Base-by-base conservation (phyloP, 495 filamentous ascomycete species). In the Podospora comata region DNA sequence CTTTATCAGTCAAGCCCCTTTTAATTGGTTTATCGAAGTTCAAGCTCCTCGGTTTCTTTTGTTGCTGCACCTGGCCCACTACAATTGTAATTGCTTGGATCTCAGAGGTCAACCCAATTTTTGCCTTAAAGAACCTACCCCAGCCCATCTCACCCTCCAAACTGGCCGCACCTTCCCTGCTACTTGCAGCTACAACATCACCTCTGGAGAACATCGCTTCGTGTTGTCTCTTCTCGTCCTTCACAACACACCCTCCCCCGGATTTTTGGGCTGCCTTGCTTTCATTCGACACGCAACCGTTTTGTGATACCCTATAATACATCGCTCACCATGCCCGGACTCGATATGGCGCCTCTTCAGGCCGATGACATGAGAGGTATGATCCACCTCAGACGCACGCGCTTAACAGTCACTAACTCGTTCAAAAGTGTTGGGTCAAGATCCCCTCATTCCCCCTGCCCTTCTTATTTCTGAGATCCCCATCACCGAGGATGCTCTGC, bases 401-500 rank as follows among this genome's bases (percentile, higher is more conserved):
- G 18, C n/a, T 15, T 19, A 20, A 18, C 55, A 58, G 55, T 58
- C n/a, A 58, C 55, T 58, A 11, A 58, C 18, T 65, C 66, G 70
- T 71, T 28, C 53, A 4, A 32, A 67, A 99, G 96, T 99, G 79
- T 79, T 95, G 73, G 94, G 95, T 69, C 94, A 99, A 82, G 93
- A 98, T 77, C 92, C 95, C 74, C 85, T 99, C 69, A 94, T 97
- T 73, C 89, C 93, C 34, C 95, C 95, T 19, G 87, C 91, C 68
- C 87, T 96, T 72, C 89, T 99, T 72, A 89, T 93, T 76, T 86
- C 89, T 56, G 95, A 99, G 79, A 87, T 98, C 75, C 93, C 95
- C 64, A 88, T 91, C 71, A 88, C 92, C 77, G 71, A 86, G 77
- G 83, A 81, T 73, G 82, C 81, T 20, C 74, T 82, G 28, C 78